Evolutionary conservation across 2,329 filamentous ascomycete genomes (phyloP), one percentile per base, ranked within the genome.

Genomic region (Fusarium mexicanum): DNA sequence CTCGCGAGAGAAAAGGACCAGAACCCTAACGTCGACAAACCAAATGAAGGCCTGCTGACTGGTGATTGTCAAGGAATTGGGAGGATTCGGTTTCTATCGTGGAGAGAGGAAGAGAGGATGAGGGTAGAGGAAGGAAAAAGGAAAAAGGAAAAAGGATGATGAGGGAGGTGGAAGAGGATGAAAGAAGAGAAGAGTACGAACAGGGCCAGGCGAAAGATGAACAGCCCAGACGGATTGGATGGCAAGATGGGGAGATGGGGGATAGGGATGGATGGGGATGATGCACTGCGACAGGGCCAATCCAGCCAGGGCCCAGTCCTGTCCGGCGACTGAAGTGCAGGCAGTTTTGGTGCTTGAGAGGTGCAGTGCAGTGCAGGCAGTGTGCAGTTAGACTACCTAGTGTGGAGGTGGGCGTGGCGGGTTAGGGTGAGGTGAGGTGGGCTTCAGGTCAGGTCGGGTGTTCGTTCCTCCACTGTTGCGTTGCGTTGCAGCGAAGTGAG

Each of bases 81-180:
- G 79, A 77, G 81, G 82, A 82, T 83, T 83, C 82, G 79, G 80
- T 72, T 75, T 77, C 75, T 76, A 70, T 80, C 79, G 80, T 79
- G 78, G 77, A 73, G 72, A 73, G 61, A 64, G 71, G 69, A 67
- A 67, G 59, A 70, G 73, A n/a, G n/a, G 71, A 67, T 68, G 77
- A 65, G 68, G 69, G 60, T 68, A 65, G 74, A 71, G 69, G 61
- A 60, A 57, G 59, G 58, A 61, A 65, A 57, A 74, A 69, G 64
- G 67, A 69, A 71, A 60, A 71, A 73, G 73, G 67, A 69, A 71
- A 60, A 71, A 73, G 73, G 65, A 71, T 67, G 69, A 72, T 76
- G 71, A 64, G 71, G 74, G 64, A 76, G 55, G 68, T 69, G 72
- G 67, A 71, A 68, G 67, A 75, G 71, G 71, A 78, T 79, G 73